Conservation (phyloP, 805 yeast genomes). For the Ogataea glucozyma region DNA sequence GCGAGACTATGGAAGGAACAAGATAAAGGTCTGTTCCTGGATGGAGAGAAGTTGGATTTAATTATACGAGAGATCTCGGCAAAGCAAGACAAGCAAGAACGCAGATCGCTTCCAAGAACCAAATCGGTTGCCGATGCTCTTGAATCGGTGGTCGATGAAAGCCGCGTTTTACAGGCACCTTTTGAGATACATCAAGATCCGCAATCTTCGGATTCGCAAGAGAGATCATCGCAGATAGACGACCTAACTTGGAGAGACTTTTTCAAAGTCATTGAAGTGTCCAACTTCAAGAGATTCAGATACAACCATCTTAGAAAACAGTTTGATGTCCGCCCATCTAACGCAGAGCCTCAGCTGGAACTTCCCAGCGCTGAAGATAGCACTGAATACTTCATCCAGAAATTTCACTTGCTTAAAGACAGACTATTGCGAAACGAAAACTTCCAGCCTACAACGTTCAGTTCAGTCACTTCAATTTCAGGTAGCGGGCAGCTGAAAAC, state of each 20-base stretch:
- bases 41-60: conserved; percentile 64
- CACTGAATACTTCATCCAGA: conserved; percentile 46
- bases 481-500: conserved; percentile 22
- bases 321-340: conserved; percentile 43
- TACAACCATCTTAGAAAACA: conserved; percentile 66
- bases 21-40: conserved; percentile 83
- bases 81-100: conserved; percentile 19
- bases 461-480: conserved; percentile 46
- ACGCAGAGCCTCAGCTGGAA: conserved; percentile 7
- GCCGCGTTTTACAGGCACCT: not conserved
- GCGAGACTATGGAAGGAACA: conserved; percentile 87
- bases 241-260: conserved; percentile 69
- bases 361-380: conserved; percentile 31
- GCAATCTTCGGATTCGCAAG: not conserved
- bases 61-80: conserved; percentile 56
- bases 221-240: conserved; percentile 2
- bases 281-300: conserved; percentile 60
- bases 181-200: conserved; percentile 21
- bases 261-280: conserved; percentile 64
- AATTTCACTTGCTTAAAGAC: conserved; percentile 68
- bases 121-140: conserved; percentile 6
- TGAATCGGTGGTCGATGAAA: conserved; percentile 8
- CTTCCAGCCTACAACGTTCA: conserved; percentile 56
- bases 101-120: not conserved
- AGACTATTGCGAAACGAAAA: conserved; percentile 72